phyloP scores from a whole-genome alignment of 768 basidiomycete species.

The Boletus eberwhitei region DNA sequence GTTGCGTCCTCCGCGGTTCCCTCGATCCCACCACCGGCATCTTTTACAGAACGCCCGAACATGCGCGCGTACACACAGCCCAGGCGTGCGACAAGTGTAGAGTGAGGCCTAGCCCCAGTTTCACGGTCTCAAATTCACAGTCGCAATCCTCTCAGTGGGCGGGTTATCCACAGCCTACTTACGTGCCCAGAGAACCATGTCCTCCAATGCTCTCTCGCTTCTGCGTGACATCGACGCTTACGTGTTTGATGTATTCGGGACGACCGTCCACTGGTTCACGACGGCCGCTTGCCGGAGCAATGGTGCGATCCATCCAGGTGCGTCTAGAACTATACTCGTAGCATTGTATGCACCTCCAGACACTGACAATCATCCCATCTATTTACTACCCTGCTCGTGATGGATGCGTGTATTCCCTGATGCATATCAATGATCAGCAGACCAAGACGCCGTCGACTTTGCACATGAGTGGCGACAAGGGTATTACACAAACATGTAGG shows the following conservation, averaged over 20 bases:
- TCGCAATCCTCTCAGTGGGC: too few species aligned
- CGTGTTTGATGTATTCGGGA: constrained; percentile 51
- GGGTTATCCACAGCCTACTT: too few species aligned
- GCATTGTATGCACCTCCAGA: not conserved
- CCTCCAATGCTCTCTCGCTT: not conserved
- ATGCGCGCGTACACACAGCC: constrained; percentile 62
- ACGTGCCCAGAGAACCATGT: too few species aligned
- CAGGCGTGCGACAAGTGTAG: constrained; percentile 79
- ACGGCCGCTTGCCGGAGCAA: constrained; percentile 16
- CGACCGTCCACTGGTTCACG: constrained; percentile 43
- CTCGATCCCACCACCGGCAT: constrained; percentile 64
- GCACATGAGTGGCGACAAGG: constrained; percentile 55
- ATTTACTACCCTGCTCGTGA: too few species aligned
- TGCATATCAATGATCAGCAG: constrained; percentile 13
- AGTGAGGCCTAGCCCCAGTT: too few species aligned
- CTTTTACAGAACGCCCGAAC: constrained; percentile 61
- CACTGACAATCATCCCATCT: not conserved
- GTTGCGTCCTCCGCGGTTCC: constrained; percentile 49
- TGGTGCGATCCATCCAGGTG: constrained; percentile 14
- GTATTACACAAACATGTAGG: constrained; percentile 35
- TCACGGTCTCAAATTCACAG: too few species aligned
- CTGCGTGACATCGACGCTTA: constrained; percentile 38
- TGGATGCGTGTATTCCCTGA: too few species aligned
- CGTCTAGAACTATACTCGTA: not conserved
- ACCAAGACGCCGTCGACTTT: constrained; percentile 35